Conservation (phyloP, 1,284 basidiomycete genomes). For the Ceratobasidium sp. region DNA sequence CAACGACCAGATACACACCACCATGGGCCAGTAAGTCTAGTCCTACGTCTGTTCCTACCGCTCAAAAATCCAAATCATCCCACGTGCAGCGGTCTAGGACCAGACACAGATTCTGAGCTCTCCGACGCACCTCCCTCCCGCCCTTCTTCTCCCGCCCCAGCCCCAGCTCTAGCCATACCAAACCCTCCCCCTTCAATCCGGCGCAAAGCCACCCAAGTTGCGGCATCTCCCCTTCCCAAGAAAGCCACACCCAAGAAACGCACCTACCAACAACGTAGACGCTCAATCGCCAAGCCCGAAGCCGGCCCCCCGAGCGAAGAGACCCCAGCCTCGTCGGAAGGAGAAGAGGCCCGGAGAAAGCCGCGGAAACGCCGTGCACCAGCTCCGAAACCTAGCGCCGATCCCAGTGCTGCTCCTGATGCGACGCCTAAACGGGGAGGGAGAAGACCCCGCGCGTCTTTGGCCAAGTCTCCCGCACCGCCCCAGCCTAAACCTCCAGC, state of each 20-base stretch:
- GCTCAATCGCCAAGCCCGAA: neutral
- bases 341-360: neutral
- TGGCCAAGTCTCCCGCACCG: neutral
- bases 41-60: neutral
- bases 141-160: conserved; percentile 1
- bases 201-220: conserved; percentile 6
- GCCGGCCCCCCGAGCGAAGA: conserved; percentile 6
- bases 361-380: conserved; percentile 30
- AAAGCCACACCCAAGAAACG: conserved; percentile 8
- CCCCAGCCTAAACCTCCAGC: neutral
- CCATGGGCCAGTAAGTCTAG: conserved; percentile 32
- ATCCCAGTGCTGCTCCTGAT: neutral
- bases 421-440: conserved; percentile 17
- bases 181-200: neutral
- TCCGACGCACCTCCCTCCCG: conserved; percentile 26
- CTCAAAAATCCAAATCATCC: neutral
- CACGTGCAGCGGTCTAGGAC: conserved; percentile 18
- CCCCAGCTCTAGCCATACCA: neutral
- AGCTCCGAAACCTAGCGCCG: neutral
- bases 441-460: neutral
- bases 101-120: conserved; percentile 5
- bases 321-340: conserved; percentile 7
- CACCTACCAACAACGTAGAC: conserved; percentile 8
- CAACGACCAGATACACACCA: neutral
- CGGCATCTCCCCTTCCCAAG: neutral